phyloP scores from a whole-genome alignment of 192 early-diverging fungal species.

The Coemansia aciculifera region DNA sequence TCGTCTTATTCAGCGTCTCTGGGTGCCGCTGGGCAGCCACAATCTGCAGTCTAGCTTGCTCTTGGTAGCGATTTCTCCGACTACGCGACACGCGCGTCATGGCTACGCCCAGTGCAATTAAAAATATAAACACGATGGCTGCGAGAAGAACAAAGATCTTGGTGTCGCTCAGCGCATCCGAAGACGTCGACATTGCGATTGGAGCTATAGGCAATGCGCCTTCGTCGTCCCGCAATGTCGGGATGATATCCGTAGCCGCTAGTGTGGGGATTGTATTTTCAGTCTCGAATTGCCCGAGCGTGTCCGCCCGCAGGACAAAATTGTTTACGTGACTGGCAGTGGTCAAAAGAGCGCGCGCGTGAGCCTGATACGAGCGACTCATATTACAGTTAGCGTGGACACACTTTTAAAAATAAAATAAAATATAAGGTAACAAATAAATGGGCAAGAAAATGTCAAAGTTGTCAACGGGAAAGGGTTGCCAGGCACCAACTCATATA shows the following conservation, averaged over 20 bases:
- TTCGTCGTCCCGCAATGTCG: conserved; percentile 7
- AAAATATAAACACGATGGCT: conserved; percentile 51
- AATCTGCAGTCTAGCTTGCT: conserved; percentile 28
- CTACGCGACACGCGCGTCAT: conserved; percentile 52
- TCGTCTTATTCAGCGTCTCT: conserved; percentile 51
- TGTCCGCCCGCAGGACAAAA: background rate
- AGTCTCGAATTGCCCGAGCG: background rate
- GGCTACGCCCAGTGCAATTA: conserved; percentile 52
- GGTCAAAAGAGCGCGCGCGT: background rate
- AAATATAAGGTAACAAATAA: background rate
- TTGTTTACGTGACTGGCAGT: background rate
- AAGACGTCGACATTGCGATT: conserved; percentile 12
- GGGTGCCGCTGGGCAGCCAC: conserved; percentile 24
- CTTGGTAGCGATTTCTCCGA: conserved; percentile 29
- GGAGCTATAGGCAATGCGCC: conserved; percentile 13
- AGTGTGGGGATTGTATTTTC: background rate
- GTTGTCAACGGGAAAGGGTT: background rate
- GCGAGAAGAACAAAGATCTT: conserved; percentile 56
- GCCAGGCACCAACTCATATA: background rate
- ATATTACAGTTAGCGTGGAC: background rate
- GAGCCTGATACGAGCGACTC: background rate
- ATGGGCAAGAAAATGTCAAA: background rate
- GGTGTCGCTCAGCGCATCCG: conserved; percentile 53
- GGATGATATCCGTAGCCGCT: background rate
- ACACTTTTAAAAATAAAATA: background rate